These are phyloP conservation scores for Nyctanthes arbortristis DNA, from an alignment of 257 asterid species.

Conservation along the genomic window DNA sequence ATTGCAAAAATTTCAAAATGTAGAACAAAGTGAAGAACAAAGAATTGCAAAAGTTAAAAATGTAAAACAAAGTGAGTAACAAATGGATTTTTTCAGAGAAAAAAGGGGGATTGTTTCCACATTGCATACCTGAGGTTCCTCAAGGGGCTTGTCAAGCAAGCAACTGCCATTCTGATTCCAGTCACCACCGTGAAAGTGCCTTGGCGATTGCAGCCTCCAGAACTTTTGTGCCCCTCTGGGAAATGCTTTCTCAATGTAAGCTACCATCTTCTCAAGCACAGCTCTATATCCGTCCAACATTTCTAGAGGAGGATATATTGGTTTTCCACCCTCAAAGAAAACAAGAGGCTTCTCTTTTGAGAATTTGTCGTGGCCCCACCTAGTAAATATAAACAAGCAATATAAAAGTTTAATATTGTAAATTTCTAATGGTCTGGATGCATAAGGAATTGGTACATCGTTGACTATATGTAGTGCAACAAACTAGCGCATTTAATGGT, in stretches of 20 bases:
- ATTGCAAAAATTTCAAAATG: neutral
- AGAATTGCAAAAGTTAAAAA: too few species aligned
- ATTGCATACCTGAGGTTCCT: slow-evolving; percentile 65
- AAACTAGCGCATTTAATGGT: neutral
- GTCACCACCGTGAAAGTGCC: slow-evolving; percentile 95
- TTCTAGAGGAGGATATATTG: slow-evolving; percentile 67
- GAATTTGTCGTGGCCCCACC: slow-evolving; percentile 96
- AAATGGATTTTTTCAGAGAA: too few species aligned
- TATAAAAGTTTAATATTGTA: slow-evolving; percentile 13
- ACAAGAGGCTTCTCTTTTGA: slow-evolving; percentile 83
- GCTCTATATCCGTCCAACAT: slow-evolving; percentile 64
- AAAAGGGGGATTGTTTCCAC: neutral
- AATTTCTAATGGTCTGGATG: neutral
- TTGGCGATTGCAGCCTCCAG: slow-evolving; percentile 95
- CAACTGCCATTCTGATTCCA: slow-evolving; percentile 99
- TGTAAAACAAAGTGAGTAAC: neutral
- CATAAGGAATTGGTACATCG: neutral
- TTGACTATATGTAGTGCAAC: neutral
- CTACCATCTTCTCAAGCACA: slow-evolving; percentile 70
- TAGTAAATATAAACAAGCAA: slow-evolving; percentile 30
- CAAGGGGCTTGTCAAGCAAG: slow-evolving; percentile 67
- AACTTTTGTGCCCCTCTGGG: slow-evolving; percentile 63
- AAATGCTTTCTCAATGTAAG: slow-evolving; percentile 58
- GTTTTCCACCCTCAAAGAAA: slow-evolving; percentile 75
- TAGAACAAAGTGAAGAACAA: too few species aligned